Conservation (phyloP, 148 eudicot genomes). For the Mesembryanthemum crystallinum region DNA sequence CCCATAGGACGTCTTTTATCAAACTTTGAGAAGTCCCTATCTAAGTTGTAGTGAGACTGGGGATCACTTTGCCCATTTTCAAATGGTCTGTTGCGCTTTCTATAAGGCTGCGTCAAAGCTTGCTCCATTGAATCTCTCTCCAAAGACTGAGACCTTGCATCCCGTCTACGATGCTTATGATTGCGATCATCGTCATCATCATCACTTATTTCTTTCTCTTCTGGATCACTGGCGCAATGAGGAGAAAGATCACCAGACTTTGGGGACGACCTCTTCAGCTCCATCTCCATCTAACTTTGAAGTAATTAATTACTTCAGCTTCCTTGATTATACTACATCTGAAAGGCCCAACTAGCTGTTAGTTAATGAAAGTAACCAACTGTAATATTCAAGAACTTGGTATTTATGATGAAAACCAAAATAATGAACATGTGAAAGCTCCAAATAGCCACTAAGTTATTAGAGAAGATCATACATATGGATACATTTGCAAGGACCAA, state of each 20-base stretch:
- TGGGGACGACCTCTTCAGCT: conserved; percentile 52
- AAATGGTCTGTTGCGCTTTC: conserved; percentile 68
- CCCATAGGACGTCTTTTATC: conserved; percentile 55
- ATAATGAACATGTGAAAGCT: neutral
- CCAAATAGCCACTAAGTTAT: neutral
- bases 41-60: conserved; percentile 43
- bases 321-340: conserved; percentile 20
- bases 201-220: conserved; percentile 88
- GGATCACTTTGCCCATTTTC: conserved; percentile 70
- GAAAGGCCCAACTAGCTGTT: neutral
- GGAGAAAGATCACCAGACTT: conserved; percentile 54
- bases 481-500: neutral
- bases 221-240: conserved; percentile 64
- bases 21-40: conserved; percentile 50
- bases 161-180: conserved; percentile 93
- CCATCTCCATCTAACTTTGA: conserved; percentile 44
- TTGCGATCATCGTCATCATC: conserved; percentile 98
- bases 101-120: conserved; percentile 54
- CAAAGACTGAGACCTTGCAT: conserved; percentile 59
- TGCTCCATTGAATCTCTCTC: conserved; percentile 64
- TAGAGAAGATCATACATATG: neutral
- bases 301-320: conserved; percentile 8
- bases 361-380: neutral
- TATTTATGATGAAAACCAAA: neutral
- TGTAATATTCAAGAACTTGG: neutral